Evolutionary conservation across 495 filamentous ascomycete species (phyloP), one percentile per base, ranked within the genome.

Genomic region (Rusavskia elegans): DNA sequence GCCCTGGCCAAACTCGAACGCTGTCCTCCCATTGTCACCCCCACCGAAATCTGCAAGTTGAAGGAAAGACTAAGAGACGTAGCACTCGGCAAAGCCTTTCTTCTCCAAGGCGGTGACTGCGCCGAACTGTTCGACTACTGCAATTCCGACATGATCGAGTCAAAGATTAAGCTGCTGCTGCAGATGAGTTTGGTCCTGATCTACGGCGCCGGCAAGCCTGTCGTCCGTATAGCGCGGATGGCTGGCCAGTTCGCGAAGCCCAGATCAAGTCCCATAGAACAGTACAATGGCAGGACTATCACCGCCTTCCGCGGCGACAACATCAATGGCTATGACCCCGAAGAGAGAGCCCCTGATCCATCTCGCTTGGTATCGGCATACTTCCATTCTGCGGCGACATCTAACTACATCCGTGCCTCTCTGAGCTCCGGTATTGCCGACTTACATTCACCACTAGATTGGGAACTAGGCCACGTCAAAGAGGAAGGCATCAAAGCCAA

Each of bases 81-180:
- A 2, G 92, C 92, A 2, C 72, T 87, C 30, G 92, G 92, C 38
- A 87, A 95, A 52, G 87, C 90, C 13, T 96, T 98, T 63, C 78
- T 98, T 11, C 77, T 98, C 13, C 92, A 98, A 71, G 92, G 92
- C 49, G 92, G 71, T 69, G 92, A 98, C 68, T 98, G 92, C 61
- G 92, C 92, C 5, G 92, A 98, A 70, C 73, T 98, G 6, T 98
- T 98, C 60, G 86, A 90, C 67, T 98, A 98, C 74, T 98, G 92
- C 66, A 80, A 87, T 59, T 82, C 87, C 61, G 72, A 76, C 35
- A 84, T 84, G 58, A 95, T 98, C 57, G 86, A 96, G 63, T 82
- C 87, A 29, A 97, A 96, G 71, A 87, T 96, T 66, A 97, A 97
- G 67, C 79, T 97, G 11, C 74, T 96, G 14, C 74, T 97, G 37